Evolutionary conservation across 768 basidiomycete species (phyloP), one percentile per base, ranked within the genome.

Genomic region (Paxillus rubicundulus): DNA sequence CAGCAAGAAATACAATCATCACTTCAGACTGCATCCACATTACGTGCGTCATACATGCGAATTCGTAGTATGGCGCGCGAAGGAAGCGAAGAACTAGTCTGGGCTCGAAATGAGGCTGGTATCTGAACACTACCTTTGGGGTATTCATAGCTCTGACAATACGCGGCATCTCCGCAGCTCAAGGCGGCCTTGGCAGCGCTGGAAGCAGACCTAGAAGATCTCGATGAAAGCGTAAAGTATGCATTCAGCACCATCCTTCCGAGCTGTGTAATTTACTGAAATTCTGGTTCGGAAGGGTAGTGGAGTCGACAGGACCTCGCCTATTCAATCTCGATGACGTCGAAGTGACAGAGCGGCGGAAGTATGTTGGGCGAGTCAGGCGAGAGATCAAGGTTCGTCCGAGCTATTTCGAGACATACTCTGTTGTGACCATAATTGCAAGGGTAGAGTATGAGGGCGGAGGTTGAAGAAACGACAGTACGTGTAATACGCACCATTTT

Each of bases 141-240:
- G 16, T 41, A 46, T 45, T 44, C 7, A n/a, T 33, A 39, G 44
- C 33, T 33, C 38, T 9, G 30, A 30, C 21, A 24, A 16, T 38
- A 5, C 17, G 14, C 51, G n/a, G 36, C 47, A 30, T 46, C 36
- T 5, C 8, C 14, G 4, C 66, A 92, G 87, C 73, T 97, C 48
- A 85, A 84, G 67, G 85, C 84, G 0, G 88, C 88, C 2, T 77
- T 98, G 9, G 79, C 82, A 1, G 72, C 86, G 2, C 73, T 98
- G 24, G 90, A 94, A 64, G 87, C 87, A 0, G 95, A 98, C 72
- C 66, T 96, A 20, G 91, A 93, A 54, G 93, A 93, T 66, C 72
- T 98, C n/a, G 94, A 97, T 45, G 92, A 92, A 64, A 93, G 91
- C 62, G 94, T 98, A 40, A 86, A 82, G 90, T 91, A 68, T 57